Base-by-base conservation (phyloP, 108 stramenopile species). In the Mayamaea pseudoterrestris region DNA sequence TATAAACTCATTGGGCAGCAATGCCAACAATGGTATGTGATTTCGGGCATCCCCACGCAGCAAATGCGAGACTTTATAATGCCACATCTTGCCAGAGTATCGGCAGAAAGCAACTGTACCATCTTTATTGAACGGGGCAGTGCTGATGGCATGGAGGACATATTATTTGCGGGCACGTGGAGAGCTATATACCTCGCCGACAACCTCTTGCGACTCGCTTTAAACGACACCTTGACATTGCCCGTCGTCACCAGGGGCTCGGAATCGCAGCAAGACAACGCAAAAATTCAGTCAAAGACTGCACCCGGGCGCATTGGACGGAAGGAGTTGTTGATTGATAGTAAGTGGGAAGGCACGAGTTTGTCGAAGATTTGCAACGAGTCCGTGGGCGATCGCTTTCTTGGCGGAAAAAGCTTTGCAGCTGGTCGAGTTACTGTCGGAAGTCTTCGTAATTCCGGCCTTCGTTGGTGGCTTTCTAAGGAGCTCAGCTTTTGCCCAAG, bases 391-490 rank as follows among this genome's bases (percentile, higher is more conserved):
- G n/a, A 24, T 20, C 44, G 21, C 5, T n/a, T n/a, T n/a, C 24
- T 45, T 6, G 44, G 86, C 8, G 76, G 79, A 31, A 88, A 83
- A 49, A 63, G 68, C 16, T 83, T 79, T 50, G 58, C 81, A 37
- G 67, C 81, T 41, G 81, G 68, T 7, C 70, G 71, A 51, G 65
- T 78, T 21, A 52, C 71, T 23, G 71, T 65, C 27, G 41, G 63
- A 21, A 57, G 64, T 31, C 47, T 88, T 12, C 65, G 69, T 40
- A 21, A 62, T 9, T 61, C 65, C 44, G 86, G 86, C 12, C 62
- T 88, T 30, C 59, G 86, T 20, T 88, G 86, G 86, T 88, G 81
- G 86, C 67, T 88, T 26, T 79, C 78, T 23, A 74, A 68, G 34
- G 58, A 60, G 18, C 76, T 74, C 32, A 78, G 81, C 8, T 76